A percentile compares a stretch with the other conserved stretches of the same genome.
Conservation (phyloP, 495 filamentous ascomycete species). For the Parathielavia hyrcaniae region DNA sequence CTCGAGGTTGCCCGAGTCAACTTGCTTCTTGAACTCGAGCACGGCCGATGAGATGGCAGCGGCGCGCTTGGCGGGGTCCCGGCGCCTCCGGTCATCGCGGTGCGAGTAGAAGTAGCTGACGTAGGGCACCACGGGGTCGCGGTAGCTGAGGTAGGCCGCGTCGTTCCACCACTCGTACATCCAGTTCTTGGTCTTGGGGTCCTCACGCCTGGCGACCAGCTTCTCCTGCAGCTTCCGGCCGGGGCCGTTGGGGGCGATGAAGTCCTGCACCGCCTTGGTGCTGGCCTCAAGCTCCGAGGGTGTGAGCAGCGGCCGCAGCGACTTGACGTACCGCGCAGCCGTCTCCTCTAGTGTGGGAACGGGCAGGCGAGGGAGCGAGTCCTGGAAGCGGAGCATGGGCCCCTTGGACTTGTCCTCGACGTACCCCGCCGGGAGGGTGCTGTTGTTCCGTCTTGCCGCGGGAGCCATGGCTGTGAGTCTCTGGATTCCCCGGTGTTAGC, state of each 20-base stretch:
- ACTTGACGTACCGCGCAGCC: constrained; percentile 82
- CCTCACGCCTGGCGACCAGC: constrained; percentile 69
- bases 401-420: constrained; percentile 87
- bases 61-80: constrained; percentile 85
- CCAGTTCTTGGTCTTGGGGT: constrained; percentile 90
- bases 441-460: constrained; percentile 48
- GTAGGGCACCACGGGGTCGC: constrained; percentile 95
- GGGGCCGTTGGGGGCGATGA: constrained; percentile 71
- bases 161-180: constrained; percentile 97
- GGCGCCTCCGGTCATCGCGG: constrained; percentile 81
- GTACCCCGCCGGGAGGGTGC: constrained; percentile 68
- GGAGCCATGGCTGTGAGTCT: constrained; percentile 48
- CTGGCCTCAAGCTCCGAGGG: constrained; percentile 66
- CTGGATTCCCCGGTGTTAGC: constrained; percentile 18
- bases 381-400: constrained; percentile 91
- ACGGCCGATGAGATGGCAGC: constrained; percentile 79
- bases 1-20: constrained; percentile 76
- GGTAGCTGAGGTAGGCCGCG: constrained; percentile 82
- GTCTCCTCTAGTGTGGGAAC: constrained; percentile 95
- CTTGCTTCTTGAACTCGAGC: constrained; percentile 89
- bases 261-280: constrained; percentile 74
- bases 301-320: constrained; percentile 75
- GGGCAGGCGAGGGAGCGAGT: constrained; percentile 84
- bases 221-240: constrained; percentile 86
- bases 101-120: constrained; percentile 99